Evolutionary conservation across 192 early-diverging fungal genomes (phyloP), one percentile per base, ranked within the genome.

Genomic region (Coemansia sp.): DNA sequence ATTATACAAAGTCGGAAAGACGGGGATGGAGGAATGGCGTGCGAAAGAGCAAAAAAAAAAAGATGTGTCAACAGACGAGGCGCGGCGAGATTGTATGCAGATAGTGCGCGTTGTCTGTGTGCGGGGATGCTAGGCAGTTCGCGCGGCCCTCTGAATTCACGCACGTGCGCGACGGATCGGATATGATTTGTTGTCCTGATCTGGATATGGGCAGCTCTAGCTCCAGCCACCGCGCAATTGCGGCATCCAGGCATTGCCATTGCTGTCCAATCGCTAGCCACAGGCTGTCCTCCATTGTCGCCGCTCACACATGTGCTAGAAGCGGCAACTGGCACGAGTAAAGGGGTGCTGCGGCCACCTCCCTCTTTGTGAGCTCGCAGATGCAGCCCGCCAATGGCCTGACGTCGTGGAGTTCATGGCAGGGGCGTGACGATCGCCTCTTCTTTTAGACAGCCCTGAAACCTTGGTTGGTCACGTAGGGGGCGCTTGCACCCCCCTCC

Each of bases 121-220:
- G 46, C 19, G 46, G 46, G 40, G 6, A 11, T 6, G 40, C 9
- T 21, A 48, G 54, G 31, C 14, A 57, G 16, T 35, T 57, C 31
- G 54, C 14, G 51, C 10, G 31, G 31, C 14, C 56, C 56, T 10
- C 56, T 59, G n/a, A 56, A 67, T 59, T 19, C 14, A n/a, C 27
- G 33, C 66, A 67, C 66, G 66, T 67, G 66, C 42, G n/a, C 42
- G 2, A 31, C 31, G 6, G 54, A 57, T 57, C 54, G 16, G 16
- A 34, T 16, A 57, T 57, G 31, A 57, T 57, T 57, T 57, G 54
- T 17, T 34, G 54, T 4, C 16, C 31, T 31, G 31, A 34, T 57
- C 31, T 34, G 14, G 14, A 33, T 8, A 14, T 8, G 7, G 46
- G 8, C 31, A 2, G 54, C 31, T 17, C 54, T 17, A 7, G 54